phyloP scores from a whole-genome alignment of 306 rosid genomes.

The Castanea mollissima region DNA sequence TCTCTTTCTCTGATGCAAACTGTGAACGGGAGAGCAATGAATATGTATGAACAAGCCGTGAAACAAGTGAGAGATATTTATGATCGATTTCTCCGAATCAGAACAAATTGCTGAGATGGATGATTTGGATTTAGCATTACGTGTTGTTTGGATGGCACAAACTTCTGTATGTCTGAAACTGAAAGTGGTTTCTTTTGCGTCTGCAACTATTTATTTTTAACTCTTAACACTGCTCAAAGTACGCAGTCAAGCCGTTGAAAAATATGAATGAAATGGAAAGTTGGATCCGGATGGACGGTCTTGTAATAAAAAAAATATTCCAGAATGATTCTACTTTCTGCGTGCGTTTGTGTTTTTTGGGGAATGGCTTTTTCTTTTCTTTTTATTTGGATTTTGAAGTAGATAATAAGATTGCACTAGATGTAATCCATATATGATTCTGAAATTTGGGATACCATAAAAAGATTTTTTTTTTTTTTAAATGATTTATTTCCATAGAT shows the following conservation, averaged over 20 bases:
- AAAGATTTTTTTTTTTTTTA: no score
- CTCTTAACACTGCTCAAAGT: background rate
- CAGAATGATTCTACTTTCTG: conserved; percentile 3
- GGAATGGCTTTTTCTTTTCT: no score
- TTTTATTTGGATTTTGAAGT: no score
- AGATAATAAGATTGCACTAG: no score
- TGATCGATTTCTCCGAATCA: conserved; percentile 21
- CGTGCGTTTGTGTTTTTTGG: no score
- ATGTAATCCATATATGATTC: no score
- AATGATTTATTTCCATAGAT: no score
- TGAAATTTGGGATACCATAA: no score
- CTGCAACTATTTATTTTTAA: background rate
- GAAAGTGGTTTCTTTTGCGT: background rate
- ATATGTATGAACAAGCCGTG: background rate
- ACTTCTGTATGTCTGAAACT: conserved; percentile 26
- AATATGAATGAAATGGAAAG: conserved; percentile 8
- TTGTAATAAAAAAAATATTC: background rate
- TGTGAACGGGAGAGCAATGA: conserved; percentile 4
- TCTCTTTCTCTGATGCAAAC: conserved; percentile 10
- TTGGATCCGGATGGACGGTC: background rate
- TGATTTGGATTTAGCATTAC: conserved; percentile 24
- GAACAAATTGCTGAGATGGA: conserved; percentile 19
- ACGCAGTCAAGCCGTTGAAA: conserved; percentile 17
- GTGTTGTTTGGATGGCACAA: conserved; percentile 43
- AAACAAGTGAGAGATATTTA: background rate